phyloP scores from a whole-genome alignment of 108 stramenopile genomes.

The Cyclotella sp. region DNA sequence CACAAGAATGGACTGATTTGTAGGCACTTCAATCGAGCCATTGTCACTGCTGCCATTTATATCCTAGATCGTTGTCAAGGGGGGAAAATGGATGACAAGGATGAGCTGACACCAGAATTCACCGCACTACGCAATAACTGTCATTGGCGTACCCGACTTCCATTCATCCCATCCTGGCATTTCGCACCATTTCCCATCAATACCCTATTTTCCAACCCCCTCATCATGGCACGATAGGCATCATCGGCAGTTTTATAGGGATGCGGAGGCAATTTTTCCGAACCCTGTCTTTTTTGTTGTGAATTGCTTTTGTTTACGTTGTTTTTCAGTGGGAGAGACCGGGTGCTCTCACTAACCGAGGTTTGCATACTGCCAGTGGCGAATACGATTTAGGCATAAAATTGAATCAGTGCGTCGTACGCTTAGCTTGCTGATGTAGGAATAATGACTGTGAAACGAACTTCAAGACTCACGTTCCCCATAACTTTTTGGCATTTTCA shows the following conservation, averaged over 20 bases:
- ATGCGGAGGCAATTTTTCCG: constrained; percentile 63
- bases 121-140: no score
- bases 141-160: neutral
- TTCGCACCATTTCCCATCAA: constrained; percentile 31
- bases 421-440: neutral
- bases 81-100: no score
- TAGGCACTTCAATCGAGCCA: neutral
- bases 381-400: no score
- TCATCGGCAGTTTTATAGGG: constrained; percentile 90
- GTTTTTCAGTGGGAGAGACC: neutral
- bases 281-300: constrained; percentile 6
- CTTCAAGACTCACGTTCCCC: neutral
- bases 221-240: constrained; percentile 84
- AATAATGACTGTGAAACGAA: no score
- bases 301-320: neutral
- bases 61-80: constrained; percentile 12
- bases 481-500: constrained; percentile 7
- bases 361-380: no score
- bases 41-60: neutral
- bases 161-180: constrained; percentile 14
- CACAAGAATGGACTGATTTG: constrained; percentile 71
- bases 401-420: no score
- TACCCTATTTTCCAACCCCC: constrained; percentile 37
- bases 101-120: no score
- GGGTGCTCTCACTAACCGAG: neutral